phyloP scores from a whole-genome alignment of 2,329 filamentous ascomycete species.

The Cladosporium oxysporum region DNA sequence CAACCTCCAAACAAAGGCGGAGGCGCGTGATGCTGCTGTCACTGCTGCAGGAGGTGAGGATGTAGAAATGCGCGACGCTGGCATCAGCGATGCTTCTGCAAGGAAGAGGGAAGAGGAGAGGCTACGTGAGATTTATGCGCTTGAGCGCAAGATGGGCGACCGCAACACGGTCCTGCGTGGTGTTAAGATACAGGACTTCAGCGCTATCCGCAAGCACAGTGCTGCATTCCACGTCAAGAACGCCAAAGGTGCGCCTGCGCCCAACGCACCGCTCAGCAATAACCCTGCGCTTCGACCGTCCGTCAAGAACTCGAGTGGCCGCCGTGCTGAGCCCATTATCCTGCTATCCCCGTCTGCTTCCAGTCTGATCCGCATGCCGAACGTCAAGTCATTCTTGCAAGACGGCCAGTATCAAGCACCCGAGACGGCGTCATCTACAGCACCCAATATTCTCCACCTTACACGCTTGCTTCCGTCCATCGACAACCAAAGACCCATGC shows the following conservation, averaged over 20 bases:
- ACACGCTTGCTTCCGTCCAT: slow-evolving; percentile 72
- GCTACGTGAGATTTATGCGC: slow-evolving; percentile 83
- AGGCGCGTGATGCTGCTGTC: slow-evolving; percentile 52
- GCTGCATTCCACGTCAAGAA: slow-evolving; percentile 35
- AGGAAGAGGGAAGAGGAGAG: slow-evolving; percentile 75
- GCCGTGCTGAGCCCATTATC: slow-evolving; percentile 80
- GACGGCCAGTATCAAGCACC: slow-evolving; percentile 78
- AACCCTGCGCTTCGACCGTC: slow-evolving; percentile 40
- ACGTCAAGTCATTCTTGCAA: slow-evolving; percentile 92
- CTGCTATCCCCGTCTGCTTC: slow-evolving; percentile 94
- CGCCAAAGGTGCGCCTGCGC: slow-evolving; percentile 60
- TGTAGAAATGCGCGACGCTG: slow-evolving; percentile 44
- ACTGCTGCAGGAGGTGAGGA: slow-evolving; percentile 37
- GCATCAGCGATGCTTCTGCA: slow-evolving; percentile 39
- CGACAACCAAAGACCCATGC: slow-evolving; percentile 70
- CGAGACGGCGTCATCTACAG: slow-evolving; percentile 59
- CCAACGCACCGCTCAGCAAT: slow-evolving; percentile 48
- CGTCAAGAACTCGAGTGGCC: slow-evolving; percentile 41
- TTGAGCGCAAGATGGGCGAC: slow-evolving; percentile 89
- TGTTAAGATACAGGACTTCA: slow-evolving; percentile 89
- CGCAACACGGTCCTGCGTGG: slow-evolving; percentile 85
- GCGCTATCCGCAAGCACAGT: slow-evolving; percentile 78
- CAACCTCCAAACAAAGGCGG: slow-evolving; percentile 55
- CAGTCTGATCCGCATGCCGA: slow-evolving; percentile 89
- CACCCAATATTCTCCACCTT: slow-evolving; percentile 80